These are phyloP conservation scores for Lepiota brunneoincarnata DNA, from an alignment of 768 basidiomycete species.

Conservation along the genomic window DNA sequence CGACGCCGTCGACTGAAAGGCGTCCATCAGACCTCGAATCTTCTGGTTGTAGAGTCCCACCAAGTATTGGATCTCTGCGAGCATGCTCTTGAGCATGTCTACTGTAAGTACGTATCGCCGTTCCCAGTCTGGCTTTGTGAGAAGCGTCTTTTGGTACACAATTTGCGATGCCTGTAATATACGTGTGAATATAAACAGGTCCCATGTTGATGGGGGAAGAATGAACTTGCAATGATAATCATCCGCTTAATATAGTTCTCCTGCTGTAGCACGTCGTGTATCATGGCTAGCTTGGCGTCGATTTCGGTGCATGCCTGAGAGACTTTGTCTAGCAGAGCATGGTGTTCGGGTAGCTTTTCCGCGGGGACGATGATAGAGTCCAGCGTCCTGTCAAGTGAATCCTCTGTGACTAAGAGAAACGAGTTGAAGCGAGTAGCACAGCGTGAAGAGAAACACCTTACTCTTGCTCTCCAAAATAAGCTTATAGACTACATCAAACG, in stretches of 20 bases:
- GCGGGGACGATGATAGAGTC: constrained; percentile 11
- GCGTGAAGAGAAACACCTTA: neutral
- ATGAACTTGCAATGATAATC: constrained; percentile 7
- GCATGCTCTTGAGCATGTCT: constrained; percentile 10
- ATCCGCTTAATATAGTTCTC: constrained; percentile 12
- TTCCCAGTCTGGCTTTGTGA: constrained; percentile 11
- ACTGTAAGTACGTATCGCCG: constrained; percentile 11
- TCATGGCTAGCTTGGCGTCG: constrained; percentile 12
- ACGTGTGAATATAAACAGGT: neutral
- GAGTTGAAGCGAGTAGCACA: neutral
- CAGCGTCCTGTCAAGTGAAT: constrained; percentile 5
- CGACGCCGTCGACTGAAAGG: constrained; percentile 8
- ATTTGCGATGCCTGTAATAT: constrained; percentile 7
- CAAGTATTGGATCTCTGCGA: constrained; percentile 12
- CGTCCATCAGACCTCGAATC: constrained; percentile 10
- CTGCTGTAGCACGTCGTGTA: constrained; percentile 12
- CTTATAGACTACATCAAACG: constrained; percentile 10
- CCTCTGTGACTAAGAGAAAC: neutral
- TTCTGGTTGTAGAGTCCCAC: constrained; percentile 11
- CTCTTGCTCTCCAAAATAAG: constrained; percentile 10
- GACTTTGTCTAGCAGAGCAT: constrained; percentile 11
- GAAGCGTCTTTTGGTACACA: constrained; percentile 10
- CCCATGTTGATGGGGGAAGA: neutral
- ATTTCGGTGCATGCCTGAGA: constrained; percentile 12
- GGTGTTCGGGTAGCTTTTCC: constrained; percentile 11